Evolutionary conservation across 75 land plant species (phyloP).

Genomic region (Chamaecyparis obtusa): DNA sequence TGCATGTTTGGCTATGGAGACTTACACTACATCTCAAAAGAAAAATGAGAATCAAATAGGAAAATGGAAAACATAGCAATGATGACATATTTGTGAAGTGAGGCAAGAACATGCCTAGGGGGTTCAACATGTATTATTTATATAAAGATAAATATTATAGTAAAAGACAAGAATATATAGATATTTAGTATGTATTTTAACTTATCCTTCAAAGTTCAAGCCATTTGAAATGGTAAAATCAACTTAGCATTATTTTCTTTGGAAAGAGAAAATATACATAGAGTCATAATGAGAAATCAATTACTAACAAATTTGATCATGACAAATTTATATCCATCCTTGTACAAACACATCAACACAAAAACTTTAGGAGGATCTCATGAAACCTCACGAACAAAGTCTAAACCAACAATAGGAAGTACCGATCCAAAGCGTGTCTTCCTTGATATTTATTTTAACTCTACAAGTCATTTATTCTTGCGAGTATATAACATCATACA

Average conservation of each 20-base stretch:
- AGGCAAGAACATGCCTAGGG: neutral
- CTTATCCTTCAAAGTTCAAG: too few relatives aligned
- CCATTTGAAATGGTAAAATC: neutral
- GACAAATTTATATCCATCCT: slow-evolving; percentile 68
- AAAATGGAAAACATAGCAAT: neutral
- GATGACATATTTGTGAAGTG: neutral
- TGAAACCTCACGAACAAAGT: slow-evolving; percentile 91
- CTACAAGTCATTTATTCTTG: slow-evolving; percentile 85
- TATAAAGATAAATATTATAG: neutral
- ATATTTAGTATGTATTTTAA: neutral
- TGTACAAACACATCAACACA: slow-evolving; percentile 89
- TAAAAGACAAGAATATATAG: neutral
- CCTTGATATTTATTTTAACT: slow-evolving; percentile 67
- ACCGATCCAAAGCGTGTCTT: slow-evolving; percentile 78
- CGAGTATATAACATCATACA: neutral
- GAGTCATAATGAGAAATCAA: neutral
- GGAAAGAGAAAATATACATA: neutral
- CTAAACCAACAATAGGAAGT: slow-evolving; percentile 69
- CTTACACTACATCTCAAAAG: neutral
- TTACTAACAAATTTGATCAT: neutral
- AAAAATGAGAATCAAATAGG: neutral
- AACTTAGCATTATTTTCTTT: neutral
- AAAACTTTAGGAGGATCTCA: slow-evolving; percentile 88
- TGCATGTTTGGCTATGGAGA: neutral
- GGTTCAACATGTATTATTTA: neutral